Evolutionary conservation across 2,329 filamentous ascomycete species (phyloP).

Genomic region (Chalara sp.): DNA sequence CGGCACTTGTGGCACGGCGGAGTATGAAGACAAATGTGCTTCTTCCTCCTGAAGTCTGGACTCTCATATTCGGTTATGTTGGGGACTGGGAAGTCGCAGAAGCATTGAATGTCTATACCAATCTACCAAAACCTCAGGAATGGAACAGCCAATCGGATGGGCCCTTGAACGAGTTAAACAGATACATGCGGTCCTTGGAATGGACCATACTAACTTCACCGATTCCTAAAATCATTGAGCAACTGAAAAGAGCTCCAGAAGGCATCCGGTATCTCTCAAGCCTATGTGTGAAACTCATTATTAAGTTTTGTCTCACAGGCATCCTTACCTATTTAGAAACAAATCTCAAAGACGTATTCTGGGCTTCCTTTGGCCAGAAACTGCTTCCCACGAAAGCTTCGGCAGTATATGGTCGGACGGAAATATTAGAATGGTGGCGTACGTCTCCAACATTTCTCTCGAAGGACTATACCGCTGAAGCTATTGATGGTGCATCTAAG

Average conservation of each 20-base stretch:
- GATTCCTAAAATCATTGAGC: constrained; percentile 63
- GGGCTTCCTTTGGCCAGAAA: constrained; percentile 74
- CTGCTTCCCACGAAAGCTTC: constrained; percentile 85
- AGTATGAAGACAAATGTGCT: constrained; percentile 33
- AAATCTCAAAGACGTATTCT: constrained; percentile 68
- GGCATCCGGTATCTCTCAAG: constrained; percentile 67
- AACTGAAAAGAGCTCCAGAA: constrained; percentile 64
- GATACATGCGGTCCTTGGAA: constrained; percentile 73
- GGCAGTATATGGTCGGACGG: constrained; percentile 74
- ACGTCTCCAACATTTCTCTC: constrained; percentile 75
- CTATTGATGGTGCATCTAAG: constrained; percentile 79
- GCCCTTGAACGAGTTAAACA: constrained; percentile 57
- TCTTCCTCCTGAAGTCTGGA: constrained; percentile 84
- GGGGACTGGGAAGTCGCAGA: constrained; percentile 88
- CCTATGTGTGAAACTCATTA: constrained; percentile 78
- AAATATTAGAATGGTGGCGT: constrained; percentile 88
- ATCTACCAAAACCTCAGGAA: constrained; percentile 62
- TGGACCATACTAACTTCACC: constrained; percentile 74
- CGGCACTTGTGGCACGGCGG: constrained; percentile 36
- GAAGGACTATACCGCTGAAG: constrained; percentile 71
- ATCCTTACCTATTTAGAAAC: constrained; percentile 68
- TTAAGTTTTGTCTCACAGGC: constrained; percentile 80
- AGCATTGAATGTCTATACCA: constrained; percentile 74
- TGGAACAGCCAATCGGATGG: constrained; percentile 61
- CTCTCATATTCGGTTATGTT: constrained; percentile 75